These are phyloP conservation scores for Penstemon davidsonii DNA, from an alignment of 257 asterid genomes.

Conservation along the genomic window DNA sequence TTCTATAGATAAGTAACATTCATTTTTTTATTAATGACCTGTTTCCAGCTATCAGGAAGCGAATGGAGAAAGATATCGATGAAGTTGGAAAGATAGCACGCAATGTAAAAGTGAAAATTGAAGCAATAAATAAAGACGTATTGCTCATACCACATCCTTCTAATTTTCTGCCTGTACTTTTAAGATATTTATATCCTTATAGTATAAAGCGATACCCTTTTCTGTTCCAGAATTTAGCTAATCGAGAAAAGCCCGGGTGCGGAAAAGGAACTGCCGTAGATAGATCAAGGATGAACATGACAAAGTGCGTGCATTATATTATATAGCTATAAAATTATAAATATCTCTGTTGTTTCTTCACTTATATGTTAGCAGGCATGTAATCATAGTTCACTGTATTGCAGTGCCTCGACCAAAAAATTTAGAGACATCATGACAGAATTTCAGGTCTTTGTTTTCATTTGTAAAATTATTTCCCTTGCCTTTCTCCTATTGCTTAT, in stretches of 20 bases:
- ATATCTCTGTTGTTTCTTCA: not conserved
- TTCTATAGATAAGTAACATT: not conserved
- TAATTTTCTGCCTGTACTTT: not conserved
- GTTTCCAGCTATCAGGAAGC: conserved; percentile 76
- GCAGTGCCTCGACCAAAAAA: conserved; percentile 71
- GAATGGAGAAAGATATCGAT: conserved; percentile 84
- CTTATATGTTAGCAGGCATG: conserved; percentile 8
- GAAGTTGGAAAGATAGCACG: conserved; percentile 88
- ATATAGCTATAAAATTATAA: not conserved
- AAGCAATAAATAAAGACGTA: conserved; percentile 71
- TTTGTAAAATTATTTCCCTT: not conserved
- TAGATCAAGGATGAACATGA: conserved; percentile 83
- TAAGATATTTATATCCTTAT: conserved; percentile 2
- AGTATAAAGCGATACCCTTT: conserved; percentile 19
- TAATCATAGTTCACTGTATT: conserved; percentile 21
- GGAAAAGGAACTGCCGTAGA: conserved; percentile 84
- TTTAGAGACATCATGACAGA: conserved; percentile 74
- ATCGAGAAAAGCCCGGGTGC: conserved; percentile 82
- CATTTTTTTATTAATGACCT: not conserved
- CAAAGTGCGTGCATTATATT: conserved; percentile 46
- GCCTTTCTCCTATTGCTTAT: not conserved
- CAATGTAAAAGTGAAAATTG: conserved; percentile 64
- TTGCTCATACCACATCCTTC: conserved; percentile 19
- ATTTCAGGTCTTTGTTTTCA: conserved; percentile 58
- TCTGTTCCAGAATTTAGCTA: conserved; percentile 60